These are phyloP conservation scores for Truncatella angustata DNA, from an alignment of 2,329 filamentous ascomycete genomes.

Conservation along the genomic window DNA sequence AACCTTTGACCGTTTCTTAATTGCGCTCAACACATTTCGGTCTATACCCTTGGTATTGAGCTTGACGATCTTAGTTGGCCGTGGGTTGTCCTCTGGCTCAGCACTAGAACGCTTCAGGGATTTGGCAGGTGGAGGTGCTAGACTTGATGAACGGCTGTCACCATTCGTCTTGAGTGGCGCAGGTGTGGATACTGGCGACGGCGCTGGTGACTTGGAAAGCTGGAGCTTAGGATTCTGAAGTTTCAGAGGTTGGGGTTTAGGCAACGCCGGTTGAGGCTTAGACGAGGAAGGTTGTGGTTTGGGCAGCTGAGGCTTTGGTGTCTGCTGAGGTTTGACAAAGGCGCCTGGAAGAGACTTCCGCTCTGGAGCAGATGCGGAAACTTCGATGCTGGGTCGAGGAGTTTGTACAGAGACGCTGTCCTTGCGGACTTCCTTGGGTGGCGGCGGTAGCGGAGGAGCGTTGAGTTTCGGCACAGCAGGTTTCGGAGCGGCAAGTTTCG, in stretches of 20 bases:
- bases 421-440: slow-evolving; percentile 16
- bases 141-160: slow-evolving; percentile 1
- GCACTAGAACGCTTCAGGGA: slow-evolving; percentile 25
- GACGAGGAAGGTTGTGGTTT: neutral
- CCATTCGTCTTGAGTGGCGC: slow-evolving; percentile 1
- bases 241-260: neutral
- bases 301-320: neutral
- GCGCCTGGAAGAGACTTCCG: slow-evolving; percentile 13
- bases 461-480: neutral
- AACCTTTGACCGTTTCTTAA: slow-evolving; percentile 18
- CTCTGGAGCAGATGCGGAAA: slow-evolving; percentile 17
- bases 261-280: neutral
- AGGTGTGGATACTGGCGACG: neutral
- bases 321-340: neutral
- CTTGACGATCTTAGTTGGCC: slow-evolving; percentile 31
- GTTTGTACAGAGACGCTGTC: slow-evolving; percentile 28
- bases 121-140: slow-evolving; percentile 3
- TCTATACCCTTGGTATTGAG: slow-evolving; percentile 25
- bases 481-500: neutral
- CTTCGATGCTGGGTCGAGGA: slow-evolving; percentile 25
- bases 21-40: slow-evolving; percentile 12
- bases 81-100: slow-evolving; percentile 22
- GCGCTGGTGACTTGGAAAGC: neutral
- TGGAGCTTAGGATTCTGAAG: neutral
- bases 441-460: neutral